phyloP scores from a whole-genome alignment of 2,329 filamentous ascomycete genomes.

The Calcarisporium arbuscula region DNA sequence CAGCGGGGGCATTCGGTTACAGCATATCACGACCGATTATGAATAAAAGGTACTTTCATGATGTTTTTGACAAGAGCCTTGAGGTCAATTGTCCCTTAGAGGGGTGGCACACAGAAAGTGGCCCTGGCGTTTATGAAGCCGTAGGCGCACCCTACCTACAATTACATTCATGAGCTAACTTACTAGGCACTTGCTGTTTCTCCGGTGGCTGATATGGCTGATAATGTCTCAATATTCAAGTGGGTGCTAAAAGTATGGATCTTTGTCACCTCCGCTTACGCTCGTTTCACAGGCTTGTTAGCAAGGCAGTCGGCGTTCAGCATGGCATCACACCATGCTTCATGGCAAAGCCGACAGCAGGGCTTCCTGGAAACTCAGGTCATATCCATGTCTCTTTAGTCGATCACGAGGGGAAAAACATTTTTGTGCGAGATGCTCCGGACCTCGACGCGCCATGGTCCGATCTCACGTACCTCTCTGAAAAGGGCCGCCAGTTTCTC shows the following conservation, averaged over 20 bases:
- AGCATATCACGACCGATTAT: conserved; percentile 80
- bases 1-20: conserved; percentile 95
- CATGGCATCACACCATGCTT: conserved; percentile 94
- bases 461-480: conserved; percentile 75
- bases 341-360: conserved; percentile 94
- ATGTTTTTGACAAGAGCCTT: conserved; percentile 73
- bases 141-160: conserved; percentile 85
- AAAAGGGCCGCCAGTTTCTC: conserved; percentile 86
- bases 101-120: conserved; percentile 93
- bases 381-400: conserved; percentile 93
- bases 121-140: conserved; percentile 91
- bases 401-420: conserved; percentile 72
- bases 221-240: conserved; percentile 90
- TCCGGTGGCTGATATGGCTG: conserved; percentile 86
- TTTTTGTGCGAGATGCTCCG: conserved; percentile 66
- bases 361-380: conserved; percentile 87
- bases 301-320: conserved; percentile 78
- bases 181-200: too few relatives aligned
- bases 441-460: conserved; percentile 67
- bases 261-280: too few relatives aligned
- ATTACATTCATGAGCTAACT: too few relatives aligned
- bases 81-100: conserved; percentile 78
- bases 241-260: too few relatives aligned
- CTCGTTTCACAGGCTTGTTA: too few relatives aligned
- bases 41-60: conserved; percentile 89